Percentiles rank a stretch among this genome's conserved stretches.
phyloP scores from a whole-genome alignment of 495 filamentous ascomycete species.

The Evansstolkia leycettana region DNA sequence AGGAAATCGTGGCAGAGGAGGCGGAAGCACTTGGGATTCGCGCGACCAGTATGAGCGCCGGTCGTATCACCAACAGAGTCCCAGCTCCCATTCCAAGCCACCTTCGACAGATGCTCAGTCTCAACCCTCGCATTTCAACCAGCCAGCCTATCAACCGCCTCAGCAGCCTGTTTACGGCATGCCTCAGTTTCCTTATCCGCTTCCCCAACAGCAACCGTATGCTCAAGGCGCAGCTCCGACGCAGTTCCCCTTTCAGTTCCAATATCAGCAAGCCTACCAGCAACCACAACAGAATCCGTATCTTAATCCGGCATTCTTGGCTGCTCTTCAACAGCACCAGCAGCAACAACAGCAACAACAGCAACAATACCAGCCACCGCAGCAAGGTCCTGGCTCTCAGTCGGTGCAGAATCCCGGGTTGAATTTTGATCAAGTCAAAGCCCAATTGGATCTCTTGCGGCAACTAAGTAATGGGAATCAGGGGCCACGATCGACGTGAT shows the following conservation, averaged over 20 bases:
- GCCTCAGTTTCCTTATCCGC: slow-evolving; percentile 20
- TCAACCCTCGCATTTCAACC: slow-evolving; percentile 13
- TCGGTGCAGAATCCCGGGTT: slow-evolving; percentile 21
- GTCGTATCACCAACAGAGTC: slow-evolving; percentile 18
- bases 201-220: slow-evolving; percentile 22
- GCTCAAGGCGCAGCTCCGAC: slow-evolving; percentile 18
- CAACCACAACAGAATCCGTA: slow-evolving; percentile 35
- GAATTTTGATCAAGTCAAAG: slow-evolving; percentile 34
- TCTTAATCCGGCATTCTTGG: slow-evolving; percentile 56
- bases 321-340: slow-evolving; percentile 30
- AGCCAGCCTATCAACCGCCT: slow-evolving; percentile 14
- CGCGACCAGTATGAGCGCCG: slow-evolving; percentile 27
- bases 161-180: slow-evolving; percentile 15
- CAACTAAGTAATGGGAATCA: slow-evolving; percentile 25
- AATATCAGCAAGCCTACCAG: slow-evolving; percentile 24
- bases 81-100: slow-evolving; percentile 2
- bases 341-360: slow-evolving; percentile 27
- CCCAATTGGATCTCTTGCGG: slow-evolving; percentile 33
- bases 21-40: slow-evolving; percentile 35
- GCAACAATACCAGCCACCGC: slow-evolving; percentile 24
- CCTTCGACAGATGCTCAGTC: slow-evolving; percentile 8
- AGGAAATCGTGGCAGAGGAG: slow-evolving; percentile 34
- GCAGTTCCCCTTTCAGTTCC: slow-evolving; percentile 29
- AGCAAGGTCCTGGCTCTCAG: slow-evolving; percentile 28
- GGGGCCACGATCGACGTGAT: slow-evolving; percentile 23